phyloP scores from a whole-genome alignment of 2,329 filamentous ascomycete species.

The Triangularia setosa region DNA sequence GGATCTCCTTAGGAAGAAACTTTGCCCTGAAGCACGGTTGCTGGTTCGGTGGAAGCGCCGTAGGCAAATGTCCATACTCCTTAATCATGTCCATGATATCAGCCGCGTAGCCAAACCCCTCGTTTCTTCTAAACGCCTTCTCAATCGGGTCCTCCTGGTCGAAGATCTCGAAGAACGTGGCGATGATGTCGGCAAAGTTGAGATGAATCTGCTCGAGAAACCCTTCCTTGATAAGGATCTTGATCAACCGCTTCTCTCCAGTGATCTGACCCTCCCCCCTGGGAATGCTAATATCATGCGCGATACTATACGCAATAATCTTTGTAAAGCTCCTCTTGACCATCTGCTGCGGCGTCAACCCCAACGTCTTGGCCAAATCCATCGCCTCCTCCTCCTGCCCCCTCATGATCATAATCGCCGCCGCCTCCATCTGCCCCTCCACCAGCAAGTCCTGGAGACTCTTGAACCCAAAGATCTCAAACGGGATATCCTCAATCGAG shows the following conservation, averaged over 20 bases:
- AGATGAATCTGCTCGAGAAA: slow-evolving; percentile 62
- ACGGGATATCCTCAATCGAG: slow-evolving; percentile 70
- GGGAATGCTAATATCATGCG: slow-evolving; percentile 61
- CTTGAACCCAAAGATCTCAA: slow-evolving; percentile 75
- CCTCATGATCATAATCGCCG: slow-evolving; percentile 79
- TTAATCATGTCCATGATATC: slow-evolving; percentile 67
- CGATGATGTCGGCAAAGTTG: slow-evolving; percentile 74
- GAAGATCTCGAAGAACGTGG: slow-evolving; percentile 70
- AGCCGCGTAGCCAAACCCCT: slow-evolving; percentile 56
- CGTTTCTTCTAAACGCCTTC: slow-evolving; percentile 58
- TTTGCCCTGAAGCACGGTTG: slow-evolving; percentile 83
- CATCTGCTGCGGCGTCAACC: slow-evolving; percentile 51
- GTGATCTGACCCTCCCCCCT: slow-evolving; percentile 40
- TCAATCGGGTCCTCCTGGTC: slow-evolving; percentile 75
- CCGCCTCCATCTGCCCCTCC: slow-evolving; percentile 71
- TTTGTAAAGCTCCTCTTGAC: slow-evolving; percentile 70
- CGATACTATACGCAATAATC: slow-evolving; percentile 77
- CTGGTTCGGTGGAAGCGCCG: slow-evolving; percentile 68
- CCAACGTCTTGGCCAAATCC: slow-evolving; percentile 57
- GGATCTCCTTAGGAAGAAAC: slow-evolving; percentile 69
- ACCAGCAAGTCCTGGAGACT: slow-evolving; percentile 64
- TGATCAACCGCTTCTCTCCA: slow-evolving; percentile 65
- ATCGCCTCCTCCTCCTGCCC: slow-evolving; percentile 61
- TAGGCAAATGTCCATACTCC: slow-evolving; percentile 60
- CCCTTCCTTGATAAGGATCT: slow-evolving; percentile 61